Evolutionary conservation across 106 monocot genomes (phyloP).

Genomic region (Dendrobium huoshanense): DNA sequence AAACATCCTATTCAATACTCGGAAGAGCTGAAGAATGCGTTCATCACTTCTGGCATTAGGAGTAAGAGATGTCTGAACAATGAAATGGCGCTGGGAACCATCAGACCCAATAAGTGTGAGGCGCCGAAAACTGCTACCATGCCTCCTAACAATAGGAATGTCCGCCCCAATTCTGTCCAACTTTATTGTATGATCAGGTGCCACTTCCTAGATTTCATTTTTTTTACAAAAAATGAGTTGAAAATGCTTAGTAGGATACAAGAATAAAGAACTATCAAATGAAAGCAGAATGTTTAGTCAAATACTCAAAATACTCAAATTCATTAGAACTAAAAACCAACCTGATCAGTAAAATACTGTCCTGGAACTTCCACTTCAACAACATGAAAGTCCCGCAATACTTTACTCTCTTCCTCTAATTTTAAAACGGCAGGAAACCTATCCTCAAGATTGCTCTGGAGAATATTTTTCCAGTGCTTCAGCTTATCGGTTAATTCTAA

Average conservation of each 20-base stretch:
- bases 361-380: slow-evolving; percentile 98
- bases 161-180: slow-evolving; percentile 87
- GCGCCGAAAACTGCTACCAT: slow-evolving; percentile 93
- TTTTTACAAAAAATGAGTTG: background rate
- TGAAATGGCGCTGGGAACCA: slow-evolving; percentile 98
- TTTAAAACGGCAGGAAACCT: slow-evolving; percentile 93
- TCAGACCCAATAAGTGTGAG: slow-evolving; percentile 98
- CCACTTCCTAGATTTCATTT: slow-evolving; percentile 57
- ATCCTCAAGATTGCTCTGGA: slow-evolving; percentile 97
- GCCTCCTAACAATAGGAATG: slow-evolving; percentile 90
- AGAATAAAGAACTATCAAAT: slow-evolving; percentile 5
- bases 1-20: slow-evolving; percentile 92
- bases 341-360: slow-evolving; percentile 98
- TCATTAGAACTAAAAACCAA: slow-evolving; percentile 13
- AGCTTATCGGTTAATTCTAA: slow-evolving; percentile 77
- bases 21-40: slow-evolving; percentile 88
- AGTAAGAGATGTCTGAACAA: slow-evolving; percentile 95
- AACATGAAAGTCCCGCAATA: slow-evolving; percentile 91
- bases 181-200: slow-evolving; percentile 98
- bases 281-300: background rate
- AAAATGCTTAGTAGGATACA: slow-evolving; percentile 2
- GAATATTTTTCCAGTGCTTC: slow-evolving; percentile 98
- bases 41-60: slow-evolving; percentile 99
- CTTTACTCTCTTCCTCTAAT: slow-evolving; percentile 96
- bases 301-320: background rate